Conservation (phyloP, 768 basidiomycete species). For the Tephrocybe sp. region DNA sequence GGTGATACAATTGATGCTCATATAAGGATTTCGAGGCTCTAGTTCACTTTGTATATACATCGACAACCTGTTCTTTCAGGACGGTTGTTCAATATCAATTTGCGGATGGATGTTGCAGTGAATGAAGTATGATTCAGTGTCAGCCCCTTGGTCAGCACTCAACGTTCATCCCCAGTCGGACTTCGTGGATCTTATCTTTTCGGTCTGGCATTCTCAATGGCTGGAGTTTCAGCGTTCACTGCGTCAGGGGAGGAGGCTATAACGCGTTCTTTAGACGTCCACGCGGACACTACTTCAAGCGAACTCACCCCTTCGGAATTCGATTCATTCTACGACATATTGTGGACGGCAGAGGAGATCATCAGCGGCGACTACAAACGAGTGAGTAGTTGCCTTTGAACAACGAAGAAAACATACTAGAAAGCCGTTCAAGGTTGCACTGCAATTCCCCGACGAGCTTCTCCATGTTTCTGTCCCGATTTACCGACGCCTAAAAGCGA, state of each 20-base stretch:
- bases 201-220: constrained; percentile 1
- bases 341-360: constrained; percentile 62
- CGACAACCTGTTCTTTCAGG: too few species aligned
- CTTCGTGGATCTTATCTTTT: too few species aligned
- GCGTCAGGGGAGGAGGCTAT: constrained; percentile 66
- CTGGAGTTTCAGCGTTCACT: constrained; percentile 42
- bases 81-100: too few species aligned
- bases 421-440: too few species aligned
- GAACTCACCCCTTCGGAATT: constrained; percentile 39
- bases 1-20: too few species aligned
- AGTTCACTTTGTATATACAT: too few species aligned
- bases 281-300: constrained; percentile 35
- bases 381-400: constrained; percentile 44
- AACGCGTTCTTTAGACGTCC: constrained; percentile 47
- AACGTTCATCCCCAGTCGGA: too few species aligned
- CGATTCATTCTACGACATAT: constrained; percentile 72
- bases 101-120: too few species aligned
- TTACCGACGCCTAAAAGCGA: constrained; percentile 60
- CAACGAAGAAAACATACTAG: too few species aligned
- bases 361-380: constrained; percentile 62
- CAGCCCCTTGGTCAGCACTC: too few species aligned
- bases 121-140: too few species aligned
- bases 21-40: too few species aligned
- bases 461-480: constrained; percentile 84
- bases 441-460: constrained; percentile 96